Evolutionary conservation across 495 filamentous ascomycete species (phyloP).

Genomic region (Staphylotrichum tortipilum): DNA sequence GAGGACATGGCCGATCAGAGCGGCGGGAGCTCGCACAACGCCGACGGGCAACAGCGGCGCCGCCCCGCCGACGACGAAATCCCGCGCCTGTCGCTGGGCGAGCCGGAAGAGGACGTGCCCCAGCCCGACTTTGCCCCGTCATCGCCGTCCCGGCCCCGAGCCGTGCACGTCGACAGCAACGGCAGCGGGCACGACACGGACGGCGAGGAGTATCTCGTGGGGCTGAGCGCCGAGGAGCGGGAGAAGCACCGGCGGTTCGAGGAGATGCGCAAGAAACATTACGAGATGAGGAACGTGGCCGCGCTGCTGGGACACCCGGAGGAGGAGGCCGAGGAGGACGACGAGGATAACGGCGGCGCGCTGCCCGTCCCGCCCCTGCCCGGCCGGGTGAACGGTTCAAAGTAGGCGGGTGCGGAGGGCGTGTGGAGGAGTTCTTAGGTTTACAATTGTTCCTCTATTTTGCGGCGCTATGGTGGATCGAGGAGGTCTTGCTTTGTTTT

Average conservation of each 20-base stretch:
- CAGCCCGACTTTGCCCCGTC: constrained; percentile 32
- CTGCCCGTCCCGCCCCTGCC: constrained; percentile 31
- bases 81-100: constrained; percentile 85
- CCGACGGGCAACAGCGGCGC: constrained; percentile 23
- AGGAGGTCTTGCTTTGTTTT: too few species aligned
- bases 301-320: constrained; percentile 69
- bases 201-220: constrained; percentile 44
- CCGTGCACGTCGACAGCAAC: constrained; percentile 60
- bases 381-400: constrained; percentile 18
- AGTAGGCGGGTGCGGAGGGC: not conserved
- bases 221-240: constrained; percentile 64
- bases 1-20: constrained; percentile 51
- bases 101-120: constrained; percentile 67
- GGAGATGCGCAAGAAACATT: constrained; percentile 85
- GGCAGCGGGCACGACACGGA: constrained; percentile 47
- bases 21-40: constrained; percentile 27
- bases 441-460: too few species aligned
- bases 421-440: too few species aligned
- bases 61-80: constrained; percentile 57
- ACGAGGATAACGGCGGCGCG: constrained; percentile 16
- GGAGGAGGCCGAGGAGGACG: constrained; percentile 28
- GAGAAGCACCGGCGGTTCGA: constrained; percentile 91
- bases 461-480: too few species aligned
- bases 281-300: constrained; percentile 96
- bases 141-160: constrained; percentile 34